A percentile compares a stretch with the other conserved stretches of the same genome.
Evolutionary conservation across 2,329 filamentous ascomycete genomes (phyloP).

Genomic region (Aspergillus versicolor): DNA sequence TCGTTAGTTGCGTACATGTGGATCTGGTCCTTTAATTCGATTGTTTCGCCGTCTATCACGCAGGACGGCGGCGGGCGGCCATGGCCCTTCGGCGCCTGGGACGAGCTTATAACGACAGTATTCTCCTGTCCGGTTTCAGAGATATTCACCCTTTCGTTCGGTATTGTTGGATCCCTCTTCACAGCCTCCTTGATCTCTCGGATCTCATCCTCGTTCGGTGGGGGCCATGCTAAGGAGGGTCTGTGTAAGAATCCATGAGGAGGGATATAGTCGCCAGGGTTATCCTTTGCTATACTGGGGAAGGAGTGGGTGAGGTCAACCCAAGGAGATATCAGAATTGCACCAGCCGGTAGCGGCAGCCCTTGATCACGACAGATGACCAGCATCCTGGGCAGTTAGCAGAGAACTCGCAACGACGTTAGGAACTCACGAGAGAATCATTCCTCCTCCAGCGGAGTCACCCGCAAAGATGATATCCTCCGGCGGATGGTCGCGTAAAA

Average conservation of each 20-base stretch:
- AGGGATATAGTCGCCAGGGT: slow-evolving; percentile 83
- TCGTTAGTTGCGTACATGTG: slow-evolving; percentile 86
- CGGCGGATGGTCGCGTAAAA: slow-evolving; percentile 73
- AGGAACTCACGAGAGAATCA: slow-evolving; percentile 64
- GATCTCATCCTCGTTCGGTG: slow-evolving; percentile 76
- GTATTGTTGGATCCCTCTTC: slow-evolving; percentile 41
- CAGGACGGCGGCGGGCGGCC: slow-evolving; percentile 55
- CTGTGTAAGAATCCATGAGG: slow-evolving; percentile 84
- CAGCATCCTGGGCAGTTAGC: slow-evolving; percentile 55
- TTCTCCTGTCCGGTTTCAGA: slow-evolving; percentile 29
- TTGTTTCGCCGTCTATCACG: slow-evolving; percentile 65
- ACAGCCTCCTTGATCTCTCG: slow-evolving; percentile 47
- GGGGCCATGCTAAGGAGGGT: slow-evolving; percentile 88
- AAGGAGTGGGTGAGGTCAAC: slow-evolving; percentile 95
- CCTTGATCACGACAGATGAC: slow-evolving; percentile 79
- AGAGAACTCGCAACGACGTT: background rate
- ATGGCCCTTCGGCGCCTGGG: background rate
- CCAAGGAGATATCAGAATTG: slow-evolving; percentile 91
- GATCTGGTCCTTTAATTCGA: slow-evolving; percentile 86
- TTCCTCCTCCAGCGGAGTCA: slow-evolving; percentile 90
- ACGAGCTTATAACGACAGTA: slow-evolving; percentile 12
- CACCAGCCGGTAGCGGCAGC: slow-evolving; percentile 82
- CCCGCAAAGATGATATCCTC: slow-evolving; percentile 83
- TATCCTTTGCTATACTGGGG: slow-evolving; percentile 75
- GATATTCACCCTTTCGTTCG: slow-evolving; percentile 6